A percentile compares a stretch with the other conserved stretches of the same genome.
phyloP scores from a whole-genome alignment of 2,329 filamentous ascomycete species.

The Colletotrichum cordylinicola region DNA sequence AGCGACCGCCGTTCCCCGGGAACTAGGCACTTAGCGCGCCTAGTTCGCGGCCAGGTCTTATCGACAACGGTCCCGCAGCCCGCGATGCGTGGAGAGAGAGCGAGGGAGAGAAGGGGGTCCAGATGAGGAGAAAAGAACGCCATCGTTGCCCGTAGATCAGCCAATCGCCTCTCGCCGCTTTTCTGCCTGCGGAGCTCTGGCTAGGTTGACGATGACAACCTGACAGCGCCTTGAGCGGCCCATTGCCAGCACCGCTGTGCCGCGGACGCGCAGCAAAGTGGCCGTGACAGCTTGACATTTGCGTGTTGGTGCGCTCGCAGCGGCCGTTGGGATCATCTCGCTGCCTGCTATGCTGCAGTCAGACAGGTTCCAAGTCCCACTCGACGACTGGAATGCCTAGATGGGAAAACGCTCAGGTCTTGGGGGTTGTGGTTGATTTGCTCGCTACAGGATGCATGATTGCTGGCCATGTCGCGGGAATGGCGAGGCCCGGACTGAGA shows the following conservation, averaged over 20 bases:
- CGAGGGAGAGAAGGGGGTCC: not conserved
- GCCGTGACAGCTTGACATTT: not conserved
- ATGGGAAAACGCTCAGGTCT: not conserved
- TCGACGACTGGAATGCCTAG: not conserved
- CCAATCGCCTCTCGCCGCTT: not conserved
- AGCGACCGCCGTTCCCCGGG: constrained; percentile 9
- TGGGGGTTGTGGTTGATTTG: not conserved
- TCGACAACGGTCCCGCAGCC: not conserved
- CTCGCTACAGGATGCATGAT: not conserved
- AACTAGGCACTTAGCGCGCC: not conserved
- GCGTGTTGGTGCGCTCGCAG: not conserved
- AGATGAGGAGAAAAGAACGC: constrained; percentile 10
- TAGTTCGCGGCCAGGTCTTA: not conserved
- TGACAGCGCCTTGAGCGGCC: not conserved
- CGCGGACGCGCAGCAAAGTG: not conserved
- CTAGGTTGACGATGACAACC: not conserved
- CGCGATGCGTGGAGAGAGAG: not conserved
- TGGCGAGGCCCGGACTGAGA: not conserved
- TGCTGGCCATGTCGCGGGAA: not conserved
- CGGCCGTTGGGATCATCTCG: not conserved
- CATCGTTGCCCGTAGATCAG: not conserved
- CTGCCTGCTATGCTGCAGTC: not conserved
- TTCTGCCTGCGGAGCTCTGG: not conserved
- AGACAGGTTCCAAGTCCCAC: not conserved
- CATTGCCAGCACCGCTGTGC: not conserved